Percentiles rank a stretch among this genome's conserved stretches.
phyloP scores from a whole-genome alignment of 192 early-diverging fungal genomes.

The Rhizophagus prolifer region DNA sequence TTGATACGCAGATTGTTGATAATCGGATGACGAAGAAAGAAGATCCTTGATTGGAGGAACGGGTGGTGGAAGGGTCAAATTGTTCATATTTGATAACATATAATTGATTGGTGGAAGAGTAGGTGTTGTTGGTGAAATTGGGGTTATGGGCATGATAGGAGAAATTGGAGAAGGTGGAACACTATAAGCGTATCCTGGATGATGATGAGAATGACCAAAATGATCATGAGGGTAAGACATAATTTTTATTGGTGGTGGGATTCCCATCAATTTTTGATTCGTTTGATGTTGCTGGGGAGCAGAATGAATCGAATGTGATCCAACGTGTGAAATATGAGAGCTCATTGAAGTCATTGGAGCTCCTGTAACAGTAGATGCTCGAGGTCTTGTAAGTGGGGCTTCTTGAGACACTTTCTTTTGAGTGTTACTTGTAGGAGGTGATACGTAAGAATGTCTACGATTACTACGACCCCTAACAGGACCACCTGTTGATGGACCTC shows the following conservation, averaged over 20 bases:
- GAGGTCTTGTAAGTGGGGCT: conserved; percentile 2
- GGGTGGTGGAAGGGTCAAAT: neutral
- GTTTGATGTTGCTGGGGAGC: neutral
- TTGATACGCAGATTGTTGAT: neutral
- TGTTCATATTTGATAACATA: conserved; percentile 1
- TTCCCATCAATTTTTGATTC: neutral
- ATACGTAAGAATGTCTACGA: conserved; percentile 22
- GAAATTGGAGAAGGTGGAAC: neutral
- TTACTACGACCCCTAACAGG: neutral
- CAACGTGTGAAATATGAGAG: neutral
- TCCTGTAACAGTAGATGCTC: conserved; percentile 21
- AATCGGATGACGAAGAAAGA: neutral
- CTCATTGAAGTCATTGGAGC: neutral
- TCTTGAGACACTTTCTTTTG: conserved; percentile 13
- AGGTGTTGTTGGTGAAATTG: conserved; percentile 20
- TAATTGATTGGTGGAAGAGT: conserved; percentile 1
- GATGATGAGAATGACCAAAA: neutral
- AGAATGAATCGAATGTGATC: neutral
- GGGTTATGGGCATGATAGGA: neutral
- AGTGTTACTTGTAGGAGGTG: neutral
- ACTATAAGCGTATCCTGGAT: neutral
- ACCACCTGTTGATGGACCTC: conserved; percentile 15
- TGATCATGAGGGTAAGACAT: neutral
- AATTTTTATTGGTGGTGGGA: conserved; percentile 19
- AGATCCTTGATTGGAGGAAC: conserved; percentile 18